Evolutionary conservation across 23 red algal genomes (phyloP).

Genomic region (Gracilaria domingensis): DNA sequence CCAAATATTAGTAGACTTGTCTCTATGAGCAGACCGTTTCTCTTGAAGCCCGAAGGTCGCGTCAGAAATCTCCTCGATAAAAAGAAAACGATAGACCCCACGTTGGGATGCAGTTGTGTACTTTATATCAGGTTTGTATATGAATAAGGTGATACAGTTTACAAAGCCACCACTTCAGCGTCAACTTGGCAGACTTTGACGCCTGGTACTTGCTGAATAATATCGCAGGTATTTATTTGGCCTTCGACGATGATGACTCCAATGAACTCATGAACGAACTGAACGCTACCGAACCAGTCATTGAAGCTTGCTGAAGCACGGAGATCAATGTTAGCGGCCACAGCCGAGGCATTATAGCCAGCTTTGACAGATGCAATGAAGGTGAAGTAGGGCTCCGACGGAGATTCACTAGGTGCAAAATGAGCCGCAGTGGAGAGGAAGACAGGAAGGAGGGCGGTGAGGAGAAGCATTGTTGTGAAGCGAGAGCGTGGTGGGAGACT

Average conservation of each 20-base stretch:
- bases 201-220: background rate
- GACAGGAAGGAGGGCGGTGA: background rate
- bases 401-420: background rate
- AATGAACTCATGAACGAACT: slow-evolving; percentile 5
- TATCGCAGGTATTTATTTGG: slow-evolving; percentile 2
- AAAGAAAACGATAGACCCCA: too few species aligned
- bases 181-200: background rate
- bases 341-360: background rate
- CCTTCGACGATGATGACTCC: slow-evolving; percentile 3
- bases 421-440: background rate
- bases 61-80: too few species aligned
- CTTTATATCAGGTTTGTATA: too few species aligned
- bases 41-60: too few species aligned
- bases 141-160: background rate
- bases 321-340: background rate
- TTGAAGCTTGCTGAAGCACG: background rate
- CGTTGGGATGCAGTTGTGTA: too few species aligned
- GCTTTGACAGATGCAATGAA: slow-evolving; percentile 1
- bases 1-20: too few species aligned
- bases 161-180: background rate
- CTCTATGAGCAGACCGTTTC: too few species aligned
- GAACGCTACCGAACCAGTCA: slow-evolving; percentile 14
- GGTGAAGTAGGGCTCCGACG: background rate
- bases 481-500: too few species aligned
- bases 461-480: background rate